Evolutionary conservation across 2,329 filamentous ascomycete genomes (phyloP).

Genomic region (Cryphonectria japonica): DNA sequence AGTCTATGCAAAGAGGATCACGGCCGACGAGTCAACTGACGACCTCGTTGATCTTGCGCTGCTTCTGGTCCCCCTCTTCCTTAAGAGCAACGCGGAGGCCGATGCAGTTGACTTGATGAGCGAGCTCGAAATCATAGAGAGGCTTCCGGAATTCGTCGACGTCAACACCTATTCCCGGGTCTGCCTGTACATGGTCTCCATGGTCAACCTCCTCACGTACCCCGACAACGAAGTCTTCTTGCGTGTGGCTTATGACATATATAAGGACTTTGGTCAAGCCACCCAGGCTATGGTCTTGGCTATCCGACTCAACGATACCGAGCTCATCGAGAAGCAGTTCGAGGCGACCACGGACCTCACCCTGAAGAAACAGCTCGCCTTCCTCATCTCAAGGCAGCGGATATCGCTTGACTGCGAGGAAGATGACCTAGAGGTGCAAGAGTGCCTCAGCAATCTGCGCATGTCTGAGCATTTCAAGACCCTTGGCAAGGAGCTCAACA

Average conservation of each 20-base stretch:
- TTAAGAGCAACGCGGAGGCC: slow-evolving; percentile 96
- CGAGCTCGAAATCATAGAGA: slow-evolving; percentile 95
- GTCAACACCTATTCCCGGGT: slow-evolving; percentile 92
- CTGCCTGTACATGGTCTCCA: slow-evolving; percentile 97
- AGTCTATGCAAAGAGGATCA: slow-evolving; percentile 86
- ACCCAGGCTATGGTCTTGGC: slow-evolving; percentile 93
- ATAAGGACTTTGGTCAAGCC: slow-evolving; percentile 89
- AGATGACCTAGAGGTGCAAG: slow-evolving; percentile 74
- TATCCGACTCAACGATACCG: slow-evolving; percentile 86
- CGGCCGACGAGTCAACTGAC: slow-evolving; percentile 79
- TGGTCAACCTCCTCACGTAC: slow-evolving; percentile 96
- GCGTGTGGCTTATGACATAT: slow-evolving; percentile 89
- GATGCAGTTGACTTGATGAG: slow-evolving; percentile 97
- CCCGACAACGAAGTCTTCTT: slow-evolving; percentile 97
- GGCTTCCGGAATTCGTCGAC: slow-evolving; percentile 86
- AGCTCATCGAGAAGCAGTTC: slow-evolving; percentile 82
- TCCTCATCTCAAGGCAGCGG: slow-evolving; percentile 88
- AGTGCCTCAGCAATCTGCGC: slow-evolving; percentile 86
- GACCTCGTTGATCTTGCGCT: slow-evolving; percentile 86
- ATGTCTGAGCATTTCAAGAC: slow-evolving; percentile 92
- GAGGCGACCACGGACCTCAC: slow-evolving; percentile 78
- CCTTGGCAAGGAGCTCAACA: slow-evolving; percentile 93
- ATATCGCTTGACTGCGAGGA: slow-evolving; percentile 77
- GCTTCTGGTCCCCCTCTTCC: slow-evolving; percentile 87
- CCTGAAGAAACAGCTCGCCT: slow-evolving; percentile 90